Conservation (phyloP, 179 eudicot genomes). For the Gypsophila paniculata region DNA sequence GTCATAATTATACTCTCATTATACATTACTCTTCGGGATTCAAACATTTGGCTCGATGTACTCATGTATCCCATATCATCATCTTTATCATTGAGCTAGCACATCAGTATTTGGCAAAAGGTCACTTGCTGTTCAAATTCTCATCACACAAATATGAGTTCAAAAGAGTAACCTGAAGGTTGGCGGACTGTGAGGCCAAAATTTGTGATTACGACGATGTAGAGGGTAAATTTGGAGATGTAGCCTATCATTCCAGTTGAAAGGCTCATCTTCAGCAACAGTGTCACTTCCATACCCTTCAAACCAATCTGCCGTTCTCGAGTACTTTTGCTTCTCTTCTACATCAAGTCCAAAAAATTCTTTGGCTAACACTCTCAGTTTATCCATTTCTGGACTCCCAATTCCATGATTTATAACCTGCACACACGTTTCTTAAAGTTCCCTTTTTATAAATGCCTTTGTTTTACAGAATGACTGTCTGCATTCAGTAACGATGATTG, state of each 20-base stretch:
- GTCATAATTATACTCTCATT: background rate
- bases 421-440: background rate
- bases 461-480: background rate
- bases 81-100: too few relatives aligned
- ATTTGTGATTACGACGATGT: constrained; percentile 8
- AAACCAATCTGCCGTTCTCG: constrained; percentile 4
- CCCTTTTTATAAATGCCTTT: background rate
- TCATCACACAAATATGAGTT: background rate
- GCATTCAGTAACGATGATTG: too few relatives aligned
- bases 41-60: too few relatives aligned
- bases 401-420: constrained; percentile 27
- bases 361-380: constrained; percentile 15
- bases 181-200: constrained; percentile 25
- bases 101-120: too few relatives aligned
- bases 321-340: constrained; percentile 15
- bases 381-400: constrained; percentile 7
- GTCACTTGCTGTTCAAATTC: too few relatives aligned
- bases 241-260: constrained; percentile 29
- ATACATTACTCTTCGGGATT: background rate
- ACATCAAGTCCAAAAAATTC: constrained; percentile 16
- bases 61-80: too few relatives aligned
- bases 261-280: constrained; percentile 9
- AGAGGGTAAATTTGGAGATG: constrained; percentile 23
- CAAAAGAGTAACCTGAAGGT: constrained; percentile 33
- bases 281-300: constrained; percentile 33